phyloP scores from a whole-genome alignment of 495 filamentous ascomycete genomes.

The Penicillium lagena region DNA sequence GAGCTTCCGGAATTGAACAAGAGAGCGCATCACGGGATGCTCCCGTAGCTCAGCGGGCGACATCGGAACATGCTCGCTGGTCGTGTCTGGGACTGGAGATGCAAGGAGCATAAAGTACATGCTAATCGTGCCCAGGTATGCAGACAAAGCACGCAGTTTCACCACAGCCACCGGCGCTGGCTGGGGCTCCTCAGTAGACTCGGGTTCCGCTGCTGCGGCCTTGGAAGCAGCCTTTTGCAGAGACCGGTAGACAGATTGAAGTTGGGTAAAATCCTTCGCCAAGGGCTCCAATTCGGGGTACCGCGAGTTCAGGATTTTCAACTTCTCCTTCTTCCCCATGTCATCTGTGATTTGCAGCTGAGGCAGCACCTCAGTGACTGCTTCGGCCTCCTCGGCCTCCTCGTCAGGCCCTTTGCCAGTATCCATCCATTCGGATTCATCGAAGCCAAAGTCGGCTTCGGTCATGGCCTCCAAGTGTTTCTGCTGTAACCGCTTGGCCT shows the following conservation, averaged over 20 bases:
- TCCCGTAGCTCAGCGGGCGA: slow-evolving; percentile 70
- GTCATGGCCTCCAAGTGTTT: slow-evolving; percentile 82
- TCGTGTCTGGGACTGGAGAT: slow-evolving; percentile 54
- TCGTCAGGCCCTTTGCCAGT: slow-evolving; percentile 30
- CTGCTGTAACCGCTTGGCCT: slow-evolving; percentile 78
- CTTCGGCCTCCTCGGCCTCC: slow-evolving; percentile 36
- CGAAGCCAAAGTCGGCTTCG: slow-evolving; percentile 87
- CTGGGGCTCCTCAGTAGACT: slow-evolving; percentile 23
- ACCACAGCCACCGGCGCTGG: slow-evolving; percentile 49
- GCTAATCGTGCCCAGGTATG: slow-evolving; percentile 77
- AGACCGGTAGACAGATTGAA: slow-evolving; percentile 59
- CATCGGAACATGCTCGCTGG: slow-evolving; percentile 41
- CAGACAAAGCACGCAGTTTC: slow-evolving; percentile 68
- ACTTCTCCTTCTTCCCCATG: slow-evolving; percentile 67
- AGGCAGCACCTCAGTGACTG: slow-evolving; percentile 77
- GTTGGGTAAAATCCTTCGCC: slow-evolving; percentile 66
- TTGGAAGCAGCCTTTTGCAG: slow-evolving; percentile 48
- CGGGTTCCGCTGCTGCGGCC: slow-evolving; percentile 35
- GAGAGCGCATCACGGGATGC: slow-evolving; percentile 79
- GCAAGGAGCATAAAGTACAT: slow-evolving; percentile 93
- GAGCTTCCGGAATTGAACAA: slow-evolving; percentile 71
- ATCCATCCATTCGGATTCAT: slow-evolving; percentile 76
- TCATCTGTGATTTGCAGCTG: slow-evolving; percentile 74
- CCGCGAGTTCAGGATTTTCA: slow-evolving; percentile 66
- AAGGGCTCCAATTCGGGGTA: slow-evolving; percentile 91